Evolutionary conservation across 2,329 filamentous ascomycete species (phyloP).

Genomic region (Whalleya microplaca): DNA sequence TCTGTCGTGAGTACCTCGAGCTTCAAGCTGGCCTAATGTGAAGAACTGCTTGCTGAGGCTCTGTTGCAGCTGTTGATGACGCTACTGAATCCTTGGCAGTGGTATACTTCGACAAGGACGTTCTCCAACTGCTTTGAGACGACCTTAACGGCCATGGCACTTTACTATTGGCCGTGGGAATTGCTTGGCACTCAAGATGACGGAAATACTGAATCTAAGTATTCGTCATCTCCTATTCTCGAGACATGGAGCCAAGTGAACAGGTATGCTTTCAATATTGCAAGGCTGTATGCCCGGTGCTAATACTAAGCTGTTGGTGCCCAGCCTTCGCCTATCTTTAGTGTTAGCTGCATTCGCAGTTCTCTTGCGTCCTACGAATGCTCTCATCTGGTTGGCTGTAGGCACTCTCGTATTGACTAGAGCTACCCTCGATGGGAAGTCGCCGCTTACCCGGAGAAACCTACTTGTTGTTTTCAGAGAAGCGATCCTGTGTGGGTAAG

Average conservation of each 20-base stretch:
- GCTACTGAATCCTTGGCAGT: constrained; percentile 86
- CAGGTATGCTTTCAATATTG: constrained; percentile 28
- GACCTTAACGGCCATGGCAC: constrained; percentile 78
- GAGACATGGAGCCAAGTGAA: constrained; percentile 36
- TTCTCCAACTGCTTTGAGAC: constrained; percentile 94
- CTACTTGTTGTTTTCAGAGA: constrained; percentile 64
- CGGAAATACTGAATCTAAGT: constrained; percentile 46
- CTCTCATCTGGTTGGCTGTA: constrained; percentile 80
- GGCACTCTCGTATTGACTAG: constrained; percentile 55
- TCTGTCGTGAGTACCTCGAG: constrained; percentile 63
- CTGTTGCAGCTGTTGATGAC: constrained; percentile 66
- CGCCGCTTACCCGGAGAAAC: constrained; percentile 47
- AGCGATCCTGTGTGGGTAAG: constrained; percentile 61
- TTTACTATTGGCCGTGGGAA: constrained; percentile 87
- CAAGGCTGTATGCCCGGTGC: background rate
- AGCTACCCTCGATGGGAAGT: constrained; percentile 44
- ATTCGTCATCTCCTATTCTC: constrained; percentile 33
- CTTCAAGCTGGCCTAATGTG: background rate
- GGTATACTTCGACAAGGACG: constrained; percentile 91
- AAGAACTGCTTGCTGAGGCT: constrained; percentile 14
- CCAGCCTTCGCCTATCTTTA: constrained; percentile 66
- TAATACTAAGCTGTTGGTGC: constrained; percentile 2
- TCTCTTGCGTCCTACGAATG: constrained; percentile 86
- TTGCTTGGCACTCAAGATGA: constrained; percentile 53
- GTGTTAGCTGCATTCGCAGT: constrained; percentile 80